Base-by-base conservation (phyloP, 2,329 filamentous ascomycete species). In the Trichoderma koningiopsis region DNA sequence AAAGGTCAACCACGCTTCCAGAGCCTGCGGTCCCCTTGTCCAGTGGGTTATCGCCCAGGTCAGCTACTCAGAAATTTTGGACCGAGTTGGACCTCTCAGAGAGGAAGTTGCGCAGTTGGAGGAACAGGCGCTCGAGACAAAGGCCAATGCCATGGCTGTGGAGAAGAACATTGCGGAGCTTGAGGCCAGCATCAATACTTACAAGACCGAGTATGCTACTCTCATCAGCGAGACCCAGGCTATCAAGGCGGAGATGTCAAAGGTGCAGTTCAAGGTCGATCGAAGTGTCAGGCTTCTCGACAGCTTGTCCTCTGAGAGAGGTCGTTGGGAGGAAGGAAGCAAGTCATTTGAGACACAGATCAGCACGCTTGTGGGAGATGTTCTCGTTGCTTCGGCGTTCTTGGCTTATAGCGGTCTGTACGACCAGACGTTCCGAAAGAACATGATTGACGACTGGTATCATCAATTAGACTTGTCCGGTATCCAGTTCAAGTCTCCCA, bases 261-360 rank as follows among this genome's bases (percentile, higher is more conserved):
- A 93, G 71, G 96, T 99, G 8, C 92, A 99, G 80, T 97, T 94
- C 85, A 99, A 99, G 87, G 96, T 99, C 68, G 93, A 98, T 79
- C 91, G 96, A 78, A 98, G 95, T 83, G 93, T 97, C 72, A 91
- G 94, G 76, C 86, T 99, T 59, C 89, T 99, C 24, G 95, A 97
- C 81, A 97, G 94, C 81, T 84, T 99, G 73, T 96, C 96, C 10
- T 97, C 95, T 5, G 96, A 99, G 83, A 89, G 95, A 80, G 88
- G 87, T 49, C 91, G 96, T 77, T 99, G 96, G 96, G 96, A 99
- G 77, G 93, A 95, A 76, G 94, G 94, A 74, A 99, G 96, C 87
- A 97, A 92, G 82, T 97, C 95, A 0, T 99, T 99, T 79, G 95
- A 98, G 80, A 97, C 94, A 2, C 96, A 99, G 79, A 98, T 99